Conservation (phyloP, 768 basidiomycete genomes). For the Russula brevipes region DNA sequence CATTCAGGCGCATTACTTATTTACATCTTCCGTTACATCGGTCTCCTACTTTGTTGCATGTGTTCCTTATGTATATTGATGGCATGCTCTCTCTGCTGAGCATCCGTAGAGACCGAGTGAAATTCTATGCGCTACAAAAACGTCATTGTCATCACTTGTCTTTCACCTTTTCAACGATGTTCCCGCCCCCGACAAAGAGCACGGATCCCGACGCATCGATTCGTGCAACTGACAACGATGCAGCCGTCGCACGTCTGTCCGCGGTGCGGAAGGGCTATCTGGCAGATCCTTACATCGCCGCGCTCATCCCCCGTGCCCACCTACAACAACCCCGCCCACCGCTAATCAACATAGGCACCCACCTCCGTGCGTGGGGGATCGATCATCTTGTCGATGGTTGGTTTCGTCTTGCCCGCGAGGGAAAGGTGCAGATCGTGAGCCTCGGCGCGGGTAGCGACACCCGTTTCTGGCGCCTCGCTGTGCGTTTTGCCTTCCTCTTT, state of each 20-base stretch:
- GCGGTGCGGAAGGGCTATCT: slow-evolving; percentile 80
- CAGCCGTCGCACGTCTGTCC: slow-evolving; percentile 78
- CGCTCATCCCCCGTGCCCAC: slow-evolving; percentile 64
- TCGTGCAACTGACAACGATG: slow-evolving; percentile 78
- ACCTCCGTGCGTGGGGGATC: slow-evolving; percentile 74
- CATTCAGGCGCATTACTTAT: slow-evolving; percentile 14
- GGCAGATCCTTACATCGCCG: slow-evolving; percentile 62
- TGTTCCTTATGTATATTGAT: slow-evolving; percentile 15
- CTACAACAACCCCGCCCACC: slow-evolving; percentile 63
- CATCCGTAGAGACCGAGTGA: slow-evolving; percentile 7
- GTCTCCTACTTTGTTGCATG: slow-evolving; percentile 5
- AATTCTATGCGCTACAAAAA: slow-evolving; percentile 1
- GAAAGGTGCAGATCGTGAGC: slow-evolving; percentile 80
- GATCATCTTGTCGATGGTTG: slow-evolving; percentile 68
- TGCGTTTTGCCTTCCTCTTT: slow-evolving; percentile 38
- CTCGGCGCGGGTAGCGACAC: slow-evolving; percentile 95
- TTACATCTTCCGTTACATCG: slow-evolving; percentile 3
- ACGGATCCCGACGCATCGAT: slow-evolving; percentile 55
- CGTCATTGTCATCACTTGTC: background rate
- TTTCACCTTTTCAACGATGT: background rate
- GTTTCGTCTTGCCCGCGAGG: slow-evolving; percentile 39
- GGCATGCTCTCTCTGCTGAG: slow-evolving; percentile 1
- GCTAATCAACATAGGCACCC: slow-evolving; percentile 93
- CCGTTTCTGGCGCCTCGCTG: slow-evolving; percentile 86
- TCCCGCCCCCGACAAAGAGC: background rate